Evolutionary conservation across 345 rosid species (phyloP), one percentile per base, ranked within the genome.

Genomic region (Hypericum androsaemum): DNA sequence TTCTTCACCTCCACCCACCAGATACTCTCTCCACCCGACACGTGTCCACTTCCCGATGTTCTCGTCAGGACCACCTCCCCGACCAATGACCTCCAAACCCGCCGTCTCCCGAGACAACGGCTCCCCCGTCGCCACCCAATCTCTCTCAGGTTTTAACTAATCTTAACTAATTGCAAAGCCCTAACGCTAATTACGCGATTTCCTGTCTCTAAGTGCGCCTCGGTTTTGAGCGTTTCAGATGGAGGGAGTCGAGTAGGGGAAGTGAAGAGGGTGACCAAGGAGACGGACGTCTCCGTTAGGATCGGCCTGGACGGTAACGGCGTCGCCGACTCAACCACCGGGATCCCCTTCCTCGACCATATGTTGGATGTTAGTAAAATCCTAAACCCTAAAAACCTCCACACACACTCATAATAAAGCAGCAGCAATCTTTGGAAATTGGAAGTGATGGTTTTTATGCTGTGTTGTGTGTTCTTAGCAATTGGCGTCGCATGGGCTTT

Each of bases 401-500:
- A n/a, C 32, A 22, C 32, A 1, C 32, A 22, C 32, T 1, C 32
- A 1, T 1, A 22, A 22, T 22, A 22, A 22, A 22, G 32, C 32
- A 22, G 32, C 32, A 22, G 32, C 32, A 1, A 22, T 22, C 32
- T 22, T 32, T 47, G 41, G 8, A 35, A 52, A 38, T 54, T 13
- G 35, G 53, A 41, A n/a, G 39, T 10, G 43, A 14, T 47, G 54
- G n/a, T 54, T 37, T 22, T 13, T 44, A 10, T 37, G 44, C 3
- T 43, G 59, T 48, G 54, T 50, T 32, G n/a, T 54, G 11, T 15
- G 8, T 12, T 41, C 59, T 63, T 22, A 92, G 98, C 98, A 92
- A 92, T 77, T 88, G 67, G 88, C 97, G 56, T 88, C 94, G 36
- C 98, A 88, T 63, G 98, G 95, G 15, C 70, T 92, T 61, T 80